Evolutionary conservation across 2,329 filamentous ascomycete species (phyloP).

Genomic region (Malbranchea zuffiana): DNA sequence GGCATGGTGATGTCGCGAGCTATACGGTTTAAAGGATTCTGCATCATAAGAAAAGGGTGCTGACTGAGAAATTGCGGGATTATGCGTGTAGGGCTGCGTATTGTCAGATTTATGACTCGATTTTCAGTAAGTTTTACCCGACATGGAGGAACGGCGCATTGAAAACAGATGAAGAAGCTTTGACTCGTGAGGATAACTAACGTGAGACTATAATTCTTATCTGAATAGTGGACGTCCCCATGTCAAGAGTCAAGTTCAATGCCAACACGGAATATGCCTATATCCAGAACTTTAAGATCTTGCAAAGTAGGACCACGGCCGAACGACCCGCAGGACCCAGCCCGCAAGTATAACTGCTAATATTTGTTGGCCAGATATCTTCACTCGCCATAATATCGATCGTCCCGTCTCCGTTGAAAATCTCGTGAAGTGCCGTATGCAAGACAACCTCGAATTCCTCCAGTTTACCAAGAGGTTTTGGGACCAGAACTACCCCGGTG

Average conservation of each 20-base stretch:
- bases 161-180: neutral
- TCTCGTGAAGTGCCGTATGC: conserved; percentile 98
- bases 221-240: conserved; percentile 65
- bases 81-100: conserved; percentile 61
- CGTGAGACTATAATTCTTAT: conserved; percentile 12
- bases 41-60: conserved; percentile 4
- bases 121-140: conserved; percentile 54
- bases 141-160: neutral
- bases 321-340: too few relatives aligned
- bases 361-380: conserved; percentile 63
- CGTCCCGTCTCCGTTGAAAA: conserved; percentile 79
- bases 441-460: conserved; percentile 98
- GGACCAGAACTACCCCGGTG: conserved; percentile 96
- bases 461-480: conserved; percentile 96
- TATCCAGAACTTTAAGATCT: conserved; percentile 94
- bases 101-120: conserved; percentile 97
- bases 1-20: neutral
- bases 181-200: neutral
- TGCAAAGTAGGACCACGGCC: conserved; percentile 80
- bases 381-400: conserved; percentile 77
- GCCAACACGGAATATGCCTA: conserved; percentile 96
- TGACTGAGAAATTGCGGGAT: conserved; percentile 8
- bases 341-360: too few relatives aligned
- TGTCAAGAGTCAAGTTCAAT: conserved; percentile 96
- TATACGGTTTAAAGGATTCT: neutral